A percentile compares a stretch with the other conserved stretches of the same genome.
These are phyloP conservation scores for Penicillium sp. DNA, from an alignment of 2,329 filamentous ascomycete genomes.

Conservation along the genomic window DNA sequence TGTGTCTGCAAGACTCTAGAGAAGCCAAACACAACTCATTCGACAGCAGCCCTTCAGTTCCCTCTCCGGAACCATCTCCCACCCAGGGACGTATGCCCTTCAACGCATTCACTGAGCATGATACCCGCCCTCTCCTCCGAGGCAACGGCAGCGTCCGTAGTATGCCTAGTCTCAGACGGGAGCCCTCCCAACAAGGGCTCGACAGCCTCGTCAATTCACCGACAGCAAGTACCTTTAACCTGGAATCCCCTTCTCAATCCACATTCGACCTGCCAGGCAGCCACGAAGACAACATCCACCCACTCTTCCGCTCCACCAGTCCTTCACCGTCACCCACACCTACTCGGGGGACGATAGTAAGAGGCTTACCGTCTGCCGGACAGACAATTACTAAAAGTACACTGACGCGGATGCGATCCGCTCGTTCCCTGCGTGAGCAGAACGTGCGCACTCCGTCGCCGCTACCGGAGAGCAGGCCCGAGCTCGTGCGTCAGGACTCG, in stretches of 20 bases:
- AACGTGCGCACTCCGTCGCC: constrained; percentile 8
- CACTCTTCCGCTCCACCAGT: constrained; percentile 52
- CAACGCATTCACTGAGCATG: constrained; percentile 4
- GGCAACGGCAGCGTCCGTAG: constrained; percentile 16
- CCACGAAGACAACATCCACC: constrained; percentile 53
- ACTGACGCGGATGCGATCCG: constrained; percentile 35
- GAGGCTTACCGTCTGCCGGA: constrained; percentile 51
- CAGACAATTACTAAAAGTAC: constrained; percentile 46
- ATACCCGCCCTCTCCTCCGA: constrained; percentile 14
- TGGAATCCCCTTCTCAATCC: constrained; percentile 15
- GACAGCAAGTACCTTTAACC: constrained; percentile 16
- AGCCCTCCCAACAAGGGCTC: constrained; percentile 21
- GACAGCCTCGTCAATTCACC: constrained; percentile 24
- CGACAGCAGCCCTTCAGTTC: constrained; percentile 16
- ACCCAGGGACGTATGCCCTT: neutral
- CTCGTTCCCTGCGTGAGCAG: constrained; percentile 28
- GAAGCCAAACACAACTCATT: constrained; percentile 22
- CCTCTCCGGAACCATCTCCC: constrained; percentile 11
- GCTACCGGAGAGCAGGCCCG: constrained; percentile 6
- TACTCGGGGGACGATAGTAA: constrained; percentile 51
- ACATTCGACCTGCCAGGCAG: constrained; percentile 13
- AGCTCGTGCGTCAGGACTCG: constrained; percentile 4
- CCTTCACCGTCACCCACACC: constrained; percentile 49
- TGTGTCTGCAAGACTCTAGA: constrained; percentile 23
- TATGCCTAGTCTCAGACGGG: constrained; percentile 20